These are phyloP conservation scores for Acacia concinna DNA, from an alignment of 331 rosid genomes.

Conservation along the genomic window DNA sequence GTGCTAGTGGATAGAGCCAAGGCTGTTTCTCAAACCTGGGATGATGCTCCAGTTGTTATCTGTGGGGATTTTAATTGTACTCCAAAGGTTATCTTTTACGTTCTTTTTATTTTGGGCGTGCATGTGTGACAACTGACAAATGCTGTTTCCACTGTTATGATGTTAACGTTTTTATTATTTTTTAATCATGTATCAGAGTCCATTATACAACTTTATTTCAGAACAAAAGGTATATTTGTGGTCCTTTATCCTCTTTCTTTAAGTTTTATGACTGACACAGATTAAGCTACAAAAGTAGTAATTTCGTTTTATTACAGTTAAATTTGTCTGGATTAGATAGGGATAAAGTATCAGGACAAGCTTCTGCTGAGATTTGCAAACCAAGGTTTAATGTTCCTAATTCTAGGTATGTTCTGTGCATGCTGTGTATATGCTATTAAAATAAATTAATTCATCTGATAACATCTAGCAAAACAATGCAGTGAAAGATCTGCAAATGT, in stretches of 20 bases:
- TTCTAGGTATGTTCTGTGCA: constrained; percentile 50
- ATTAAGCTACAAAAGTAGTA: constrained; percentile 20
- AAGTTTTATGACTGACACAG: constrained; percentile 20
- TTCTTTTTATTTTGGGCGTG: neutral
- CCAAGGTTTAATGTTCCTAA: constrained; percentile 39
- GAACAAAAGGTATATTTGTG: constrained; percentile 66
- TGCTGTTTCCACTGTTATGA: constrained; percentile 8
- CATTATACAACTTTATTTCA: constrained; percentile 77
- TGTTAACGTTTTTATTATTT: constrained; percentile 13
- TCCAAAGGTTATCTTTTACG: constrained; percentile 67
- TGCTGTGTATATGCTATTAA: constrained; percentile 14
- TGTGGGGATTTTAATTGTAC: constrained; percentile 98
- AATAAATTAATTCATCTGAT: constrained; percentile 15
- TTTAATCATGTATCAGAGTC: constrained; percentile 60
- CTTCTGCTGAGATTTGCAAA: constrained; percentile 53
- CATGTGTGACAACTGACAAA: neutral
- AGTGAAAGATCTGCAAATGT: constrained; percentile 43
- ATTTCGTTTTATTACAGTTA: constrained; percentile 55
- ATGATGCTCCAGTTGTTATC: constrained; percentile 79
- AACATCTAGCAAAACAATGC: constrained; percentile 44
- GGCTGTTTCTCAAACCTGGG: constrained; percentile 75
- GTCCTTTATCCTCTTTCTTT: constrained; percentile 19
- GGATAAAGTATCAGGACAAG: constrained; percentile 86
- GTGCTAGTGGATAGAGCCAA: constrained; percentile 75
- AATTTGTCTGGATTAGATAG: constrained; percentile 73